Evolutionary conservation across 768 basidiomycete species (phyloP).

Genomic region (Megacollybia marginata): DNA sequence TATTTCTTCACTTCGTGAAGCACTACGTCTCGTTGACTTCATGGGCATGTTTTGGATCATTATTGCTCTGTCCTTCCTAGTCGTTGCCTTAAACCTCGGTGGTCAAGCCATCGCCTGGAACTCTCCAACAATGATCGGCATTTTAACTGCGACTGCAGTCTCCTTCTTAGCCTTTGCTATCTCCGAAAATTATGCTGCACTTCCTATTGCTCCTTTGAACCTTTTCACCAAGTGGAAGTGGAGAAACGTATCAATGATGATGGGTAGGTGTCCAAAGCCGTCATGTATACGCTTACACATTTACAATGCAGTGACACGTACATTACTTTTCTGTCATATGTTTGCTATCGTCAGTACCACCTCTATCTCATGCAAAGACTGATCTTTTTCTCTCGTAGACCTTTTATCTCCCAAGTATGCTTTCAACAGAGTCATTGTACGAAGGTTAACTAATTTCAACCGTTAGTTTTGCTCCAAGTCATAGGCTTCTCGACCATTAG

Average conservation of each 20-base stretch:
- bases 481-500: conserved; percentile 12
- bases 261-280: conserved; percentile 6
- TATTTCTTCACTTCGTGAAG: conserved; percentile 5
- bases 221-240: conserved; percentile 18
- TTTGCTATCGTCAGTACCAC: conserved; percentile 12
- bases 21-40: conserved; percentile 11
- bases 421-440: background rate
- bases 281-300: background rate
- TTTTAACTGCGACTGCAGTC: conserved; percentile 14
- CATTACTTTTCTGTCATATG: conserved; percentile 17
- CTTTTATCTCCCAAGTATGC: conserved; percentile 17
- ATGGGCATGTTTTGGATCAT: conserved; percentile 17
- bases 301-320: conserved; percentile 9
- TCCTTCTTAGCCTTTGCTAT: conserved; percentile 13
- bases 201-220: conserved; percentile 14
- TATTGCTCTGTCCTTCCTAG: conserved; percentile 13
- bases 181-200: conserved; percentile 12
- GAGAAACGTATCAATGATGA: conserved; percentile 19
- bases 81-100: conserved; percentile 19
- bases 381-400: conserved; percentile 7
- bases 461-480: conserved; percentile 16
- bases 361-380: background rate
- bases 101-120: conserved; percentile 18
- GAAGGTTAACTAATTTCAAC: background rate
- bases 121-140: conserved; percentile 16